Evolutionary conservation across 2,329 filamentous ascomycete genomes (phyloP), one percentile per base, ranked within the genome.

Genomic region (Atkinsonella hypoxylon): DNA sequence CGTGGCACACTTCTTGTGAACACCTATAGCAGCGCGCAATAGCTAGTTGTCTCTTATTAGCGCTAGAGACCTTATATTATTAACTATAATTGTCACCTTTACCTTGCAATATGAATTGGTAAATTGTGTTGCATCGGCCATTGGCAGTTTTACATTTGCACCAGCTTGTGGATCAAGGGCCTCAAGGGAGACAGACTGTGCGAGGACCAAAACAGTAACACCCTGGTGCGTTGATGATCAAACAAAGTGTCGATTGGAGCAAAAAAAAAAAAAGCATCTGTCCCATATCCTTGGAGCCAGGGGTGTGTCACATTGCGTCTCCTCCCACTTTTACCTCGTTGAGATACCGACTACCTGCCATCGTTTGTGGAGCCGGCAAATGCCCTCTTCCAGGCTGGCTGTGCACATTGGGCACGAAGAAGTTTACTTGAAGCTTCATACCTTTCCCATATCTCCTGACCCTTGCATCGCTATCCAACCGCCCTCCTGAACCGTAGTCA

Each of bases 321-420:
- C 8, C 39, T 34, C 30, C 12, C 26, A 15, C 22, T 38, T 4
- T 6, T 42, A 47, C 15, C 31, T 48, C 26, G 9, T 45, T 40
- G 20, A 47, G 34, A 41, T 36, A 31, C 41, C 45, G 22, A 40
- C 30, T 20, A 42, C 41, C 32, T 48, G 45, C 43, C 43, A 34
- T 41, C n/a, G 32, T 39, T 51, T 44, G 40, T 51, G 40, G 50
- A 42, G 15, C n/a, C 30, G 22, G 13, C 45, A 12, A 48, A 40
- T 22, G 31, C 41, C 40, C 48, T 45, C 49, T 45, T 7, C 45
- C 42, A 40, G 44, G 48, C 48, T 45, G 45, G 48, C 48, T 48
- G 51, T 30, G 34, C 7, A 13, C 22, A 47, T 18, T 43, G 30
- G 48, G 48, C 40, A 48, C 47, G 26, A 53, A 45, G 32, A 22